Evolutionary conservation across 805 yeast species (phyloP).

Genomic region (Lipomyces orientalis): DNA sequence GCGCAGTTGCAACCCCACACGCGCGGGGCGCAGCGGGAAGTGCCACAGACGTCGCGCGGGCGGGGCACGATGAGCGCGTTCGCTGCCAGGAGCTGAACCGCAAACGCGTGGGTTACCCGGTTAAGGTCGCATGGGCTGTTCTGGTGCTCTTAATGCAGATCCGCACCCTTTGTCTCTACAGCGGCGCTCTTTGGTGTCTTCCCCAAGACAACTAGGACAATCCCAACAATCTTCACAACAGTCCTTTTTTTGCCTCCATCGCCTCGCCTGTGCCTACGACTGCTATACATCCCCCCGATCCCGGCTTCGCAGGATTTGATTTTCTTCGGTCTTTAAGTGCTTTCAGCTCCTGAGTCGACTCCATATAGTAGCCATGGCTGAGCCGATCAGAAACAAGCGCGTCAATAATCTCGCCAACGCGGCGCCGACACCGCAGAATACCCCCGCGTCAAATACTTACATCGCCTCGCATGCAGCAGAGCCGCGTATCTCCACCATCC

Average conservation of each 20-base stretch:
- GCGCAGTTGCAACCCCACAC: neutral
- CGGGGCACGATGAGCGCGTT: neutral
- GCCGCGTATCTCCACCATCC: constrained; percentile 67
- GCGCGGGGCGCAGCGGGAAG: neutral
- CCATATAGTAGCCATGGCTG: constrained; percentile 62
- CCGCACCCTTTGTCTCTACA: neutral
- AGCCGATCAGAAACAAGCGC: constrained; percentile 77
- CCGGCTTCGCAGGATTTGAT: constrained; percentile 6
- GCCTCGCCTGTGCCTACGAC: constrained; percentile 2
- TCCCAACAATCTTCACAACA: neutral
- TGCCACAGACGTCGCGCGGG: neutral
- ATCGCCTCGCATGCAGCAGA: constrained; percentile 54
- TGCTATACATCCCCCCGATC: constrained; percentile 5
- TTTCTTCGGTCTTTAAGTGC: neutral
- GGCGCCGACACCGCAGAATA: constrained; percentile 98
- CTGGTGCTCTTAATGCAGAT: neutral
- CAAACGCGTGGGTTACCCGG: constrained; percentile 3
- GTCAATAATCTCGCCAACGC: constrained; percentile 77
- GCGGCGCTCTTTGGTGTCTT: neutral
- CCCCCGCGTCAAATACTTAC: constrained; percentile 82
- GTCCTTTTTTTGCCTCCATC: constrained; percentile 18
- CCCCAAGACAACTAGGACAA: constrained; percentile 3
- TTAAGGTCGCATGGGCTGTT: neutral
- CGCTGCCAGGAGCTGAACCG: neutral
- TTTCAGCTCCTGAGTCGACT: neutral